Conservation (phyloP, 768 basidiomycete species). For the Pleurotus platypus region DNA sequence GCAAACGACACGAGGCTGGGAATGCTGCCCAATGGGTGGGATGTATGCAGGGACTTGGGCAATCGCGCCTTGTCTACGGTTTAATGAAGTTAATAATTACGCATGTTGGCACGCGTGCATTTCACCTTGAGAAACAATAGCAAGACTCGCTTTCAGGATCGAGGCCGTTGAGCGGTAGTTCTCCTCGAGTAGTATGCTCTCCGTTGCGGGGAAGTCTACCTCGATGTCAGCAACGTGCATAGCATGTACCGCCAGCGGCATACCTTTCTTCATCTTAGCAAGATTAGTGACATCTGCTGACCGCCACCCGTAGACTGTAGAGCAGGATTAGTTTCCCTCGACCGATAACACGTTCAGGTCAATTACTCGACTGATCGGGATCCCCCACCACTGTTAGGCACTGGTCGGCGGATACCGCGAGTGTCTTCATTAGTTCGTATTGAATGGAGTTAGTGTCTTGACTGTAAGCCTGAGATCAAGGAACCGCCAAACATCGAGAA, state of each 20-base stretch:
- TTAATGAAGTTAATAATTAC: background rate
- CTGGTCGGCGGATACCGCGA: constrained; percentile 42
- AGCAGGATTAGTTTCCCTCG: background rate
- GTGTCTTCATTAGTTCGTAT: constrained; percentile 72
- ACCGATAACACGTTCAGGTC: background rate
- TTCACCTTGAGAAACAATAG: constrained; percentile 79
- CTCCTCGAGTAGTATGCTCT: constrained; percentile 75
- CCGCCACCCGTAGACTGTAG: constrained; percentile 82
- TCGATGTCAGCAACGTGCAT: too few relatives aligned
- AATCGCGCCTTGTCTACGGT: constrained; percentile 68
- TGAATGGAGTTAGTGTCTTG: constrained; percentile 84
- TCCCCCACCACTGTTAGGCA: constrained; percentile 84
- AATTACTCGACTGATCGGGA: constrained; percentile 81
- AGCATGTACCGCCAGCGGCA: background rate
- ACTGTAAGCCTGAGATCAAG: constrained; percentile 23
- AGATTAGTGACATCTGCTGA: constrained; percentile 77
- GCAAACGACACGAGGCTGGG: constrained; percentile 56
- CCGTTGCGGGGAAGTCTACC: constrained; percentile 60
- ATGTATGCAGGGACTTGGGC: constrained; percentile 67
- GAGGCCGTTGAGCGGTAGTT: constrained; percentile 84
- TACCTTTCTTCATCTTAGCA: constrained; percentile 62
- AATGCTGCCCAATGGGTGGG: constrained; percentile 56
- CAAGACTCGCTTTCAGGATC: constrained; percentile 69
- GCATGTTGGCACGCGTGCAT: background rate
- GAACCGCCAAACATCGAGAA: background rate